Conservation (phyloP, 768 basidiomycete genomes). For the Trametes punicea region DNA sequence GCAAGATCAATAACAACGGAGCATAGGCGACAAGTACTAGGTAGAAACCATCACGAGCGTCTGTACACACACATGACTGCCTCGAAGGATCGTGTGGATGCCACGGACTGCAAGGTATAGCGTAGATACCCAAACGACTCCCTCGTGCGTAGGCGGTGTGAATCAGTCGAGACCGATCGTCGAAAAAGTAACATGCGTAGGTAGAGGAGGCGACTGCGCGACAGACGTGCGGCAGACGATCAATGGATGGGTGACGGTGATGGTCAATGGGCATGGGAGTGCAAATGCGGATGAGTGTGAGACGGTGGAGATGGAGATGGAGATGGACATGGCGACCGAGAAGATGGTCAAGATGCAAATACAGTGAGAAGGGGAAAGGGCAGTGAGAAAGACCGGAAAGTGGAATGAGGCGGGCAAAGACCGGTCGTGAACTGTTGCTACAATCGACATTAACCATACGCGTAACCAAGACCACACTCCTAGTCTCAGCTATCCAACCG, state of each 20-base stretch:
- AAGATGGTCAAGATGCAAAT: background rate
- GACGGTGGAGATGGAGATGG: background rate
- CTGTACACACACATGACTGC: background rate
- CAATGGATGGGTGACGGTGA: background rate
- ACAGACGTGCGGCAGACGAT: background rate
- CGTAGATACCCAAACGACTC: too few species aligned
- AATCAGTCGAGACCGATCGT: background rate
- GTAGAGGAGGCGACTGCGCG: background rate
- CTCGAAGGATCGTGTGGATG: too few species aligned
- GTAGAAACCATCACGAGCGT: too few species aligned
- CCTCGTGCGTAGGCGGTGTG: too few species aligned
- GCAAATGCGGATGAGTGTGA: background rate
- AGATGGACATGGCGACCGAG: background rate
- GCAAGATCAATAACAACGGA: background rate
- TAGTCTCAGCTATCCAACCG: conserved; percentile 1
- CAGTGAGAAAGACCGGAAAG: too few species aligned
- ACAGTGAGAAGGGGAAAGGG: background rate
- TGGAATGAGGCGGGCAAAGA: too few species aligned
- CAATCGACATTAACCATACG: conserved; percentile 10
- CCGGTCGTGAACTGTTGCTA: conserved; percentile 12
- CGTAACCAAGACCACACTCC: conserved; percentile 1
- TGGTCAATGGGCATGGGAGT: conserved; percentile 10
- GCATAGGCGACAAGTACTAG: background rate
- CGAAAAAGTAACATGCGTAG: background rate
- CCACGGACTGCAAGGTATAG: background rate